Evolutionary conservation across 1,284 basidiomycete genomes (phyloP).

Genomic region (Pseudomicrostroma phylloplanum): DNA sequence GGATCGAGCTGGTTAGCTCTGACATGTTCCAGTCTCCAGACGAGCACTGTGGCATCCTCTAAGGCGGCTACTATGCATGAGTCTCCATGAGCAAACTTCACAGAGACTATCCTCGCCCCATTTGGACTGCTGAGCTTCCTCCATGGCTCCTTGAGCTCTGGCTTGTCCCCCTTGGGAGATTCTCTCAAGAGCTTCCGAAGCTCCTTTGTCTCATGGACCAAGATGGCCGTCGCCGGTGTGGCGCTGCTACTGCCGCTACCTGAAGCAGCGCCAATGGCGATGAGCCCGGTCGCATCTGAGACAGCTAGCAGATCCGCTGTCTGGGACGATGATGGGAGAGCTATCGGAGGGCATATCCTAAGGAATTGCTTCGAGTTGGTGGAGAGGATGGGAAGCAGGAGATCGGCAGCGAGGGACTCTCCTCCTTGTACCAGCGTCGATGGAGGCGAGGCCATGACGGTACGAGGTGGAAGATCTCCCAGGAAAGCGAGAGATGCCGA

Average conservation of each 20-base stretch:
- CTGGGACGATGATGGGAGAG: background rate
- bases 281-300: background rate
- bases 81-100: conserved; percentile 21
- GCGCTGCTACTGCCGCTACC: background rate
- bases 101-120: background rate
- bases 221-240: background rate
- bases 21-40: conserved; percentile 23
- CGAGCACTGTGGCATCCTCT: conserved; percentile 29
- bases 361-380: conserved; percentile 2
- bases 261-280: background rate
- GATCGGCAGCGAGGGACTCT: background rate
- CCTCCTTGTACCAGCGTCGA: background rate
- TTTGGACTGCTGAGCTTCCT: background rate
- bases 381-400: background rate
- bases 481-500: too few relatives aligned
- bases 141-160: conserved; percentile 4
- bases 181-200: background rate
- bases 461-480: too few relatives aligned
- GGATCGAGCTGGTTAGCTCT: conserved; percentile 17
- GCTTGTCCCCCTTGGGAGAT: background rate
- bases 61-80: conserved; percentile 23
- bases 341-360: background rate
- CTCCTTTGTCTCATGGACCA: background rate
- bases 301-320: conserved; percentile 2
- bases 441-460: background rate